phyloP scores from a whole-genome alignment of 768 basidiomycete genomes.

The Astraeus odoratus region DNA sequence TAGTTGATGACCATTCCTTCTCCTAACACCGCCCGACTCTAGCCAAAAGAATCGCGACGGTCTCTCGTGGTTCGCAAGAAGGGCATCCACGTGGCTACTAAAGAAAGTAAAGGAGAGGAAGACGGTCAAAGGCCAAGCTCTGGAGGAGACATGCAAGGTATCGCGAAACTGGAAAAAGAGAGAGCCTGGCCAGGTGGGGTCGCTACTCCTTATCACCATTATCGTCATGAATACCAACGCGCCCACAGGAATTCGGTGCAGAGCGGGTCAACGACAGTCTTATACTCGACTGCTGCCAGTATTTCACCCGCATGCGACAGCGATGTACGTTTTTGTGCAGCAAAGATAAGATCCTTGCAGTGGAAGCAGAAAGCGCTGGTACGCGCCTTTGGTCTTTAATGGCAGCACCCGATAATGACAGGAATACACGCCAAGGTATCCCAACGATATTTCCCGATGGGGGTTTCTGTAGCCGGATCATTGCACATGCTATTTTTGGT shows the following conservation, averaged over 20 bases:
- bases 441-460: slow-evolving; percentile 23
- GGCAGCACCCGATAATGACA: slow-evolving; percentile 10
- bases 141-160: slow-evolving; percentile 54
- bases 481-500: slow-evolving; percentile 43
- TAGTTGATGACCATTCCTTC: not conserved
- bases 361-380: slow-evolving; percentile 45
- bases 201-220: no score
- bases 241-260: slow-evolving; percentile 15
- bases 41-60: slow-evolving; percentile 36
- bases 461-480: slow-evolving; percentile 45
- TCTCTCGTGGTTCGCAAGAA: slow-evolving; percentile 59
- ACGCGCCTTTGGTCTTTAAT: slow-evolving; percentile 13
- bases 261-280: slow-evolving; percentile 57
- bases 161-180: slow-evolving; percentile 56
- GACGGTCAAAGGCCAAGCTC: slow-evolving; percentile 53
- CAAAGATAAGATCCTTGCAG: slow-evolving; percentile 60
- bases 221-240: no score
- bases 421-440: slow-evolving; percentile 7
- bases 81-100: slow-evolving; percentile 63
- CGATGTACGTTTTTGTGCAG: slow-evolving; percentile 58
- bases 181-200: slow-evolving; percentile 37
- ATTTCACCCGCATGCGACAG: slow-evolving; percentile 37
- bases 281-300: slow-evolving; percentile 71
- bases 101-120: slow-evolving; percentile 51
- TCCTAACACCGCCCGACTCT: not conserved